Evolutionary conservation across 2,329 filamentous ascomycete genomes (phyloP).

Genomic region (Immersiporthe knoxdaviesiana): DNA sequence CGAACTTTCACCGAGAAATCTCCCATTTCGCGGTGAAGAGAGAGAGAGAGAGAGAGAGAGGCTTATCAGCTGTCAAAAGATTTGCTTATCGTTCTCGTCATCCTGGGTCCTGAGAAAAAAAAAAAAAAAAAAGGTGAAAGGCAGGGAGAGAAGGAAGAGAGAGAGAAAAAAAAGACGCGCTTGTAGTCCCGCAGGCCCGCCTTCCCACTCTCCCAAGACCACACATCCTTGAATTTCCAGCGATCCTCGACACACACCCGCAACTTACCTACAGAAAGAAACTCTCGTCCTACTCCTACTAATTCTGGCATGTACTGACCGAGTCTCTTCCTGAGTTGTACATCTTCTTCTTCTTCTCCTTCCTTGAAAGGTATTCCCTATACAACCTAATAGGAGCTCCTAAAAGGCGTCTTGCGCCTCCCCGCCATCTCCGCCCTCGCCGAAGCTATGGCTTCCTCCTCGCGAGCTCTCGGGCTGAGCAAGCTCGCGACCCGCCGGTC

Average conservation of each 20-base stretch:
- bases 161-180: slow-evolving; percentile 24
- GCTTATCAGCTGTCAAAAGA: not conserved
- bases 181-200: slow-evolving; percentile 13
- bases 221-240: slow-evolving; percentile 22
- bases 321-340: not conserved
- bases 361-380: too few species aligned
- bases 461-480: slow-evolving; percentile 37
- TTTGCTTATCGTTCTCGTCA: slow-evolving; percentile 4
- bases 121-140: not conserved
- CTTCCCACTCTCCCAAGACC: slow-evolving; percentile 10
- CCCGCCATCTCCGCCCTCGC: slow-evolving; percentile 26
- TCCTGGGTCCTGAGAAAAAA: not conserved
- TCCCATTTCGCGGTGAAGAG: not conserved
- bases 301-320: not conserved
- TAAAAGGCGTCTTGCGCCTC: slow-evolving; percentile 8
- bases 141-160: not conserved
- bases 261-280: slow-evolving; percentile 3
- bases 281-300: not conserved
- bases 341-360: slow-evolving; percentile 12
- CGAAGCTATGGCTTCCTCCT: slow-evolving; percentile 40
- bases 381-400: not conserved
- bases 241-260: slow-evolving; percentile 3
- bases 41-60: too few species aligned
- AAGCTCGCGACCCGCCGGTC: slow-evolving; percentile 38
- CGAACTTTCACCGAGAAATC: not conserved